phyloP scores from a whole-genome alignment of 768 basidiomycete species.

The Mycena galopus region DNA sequence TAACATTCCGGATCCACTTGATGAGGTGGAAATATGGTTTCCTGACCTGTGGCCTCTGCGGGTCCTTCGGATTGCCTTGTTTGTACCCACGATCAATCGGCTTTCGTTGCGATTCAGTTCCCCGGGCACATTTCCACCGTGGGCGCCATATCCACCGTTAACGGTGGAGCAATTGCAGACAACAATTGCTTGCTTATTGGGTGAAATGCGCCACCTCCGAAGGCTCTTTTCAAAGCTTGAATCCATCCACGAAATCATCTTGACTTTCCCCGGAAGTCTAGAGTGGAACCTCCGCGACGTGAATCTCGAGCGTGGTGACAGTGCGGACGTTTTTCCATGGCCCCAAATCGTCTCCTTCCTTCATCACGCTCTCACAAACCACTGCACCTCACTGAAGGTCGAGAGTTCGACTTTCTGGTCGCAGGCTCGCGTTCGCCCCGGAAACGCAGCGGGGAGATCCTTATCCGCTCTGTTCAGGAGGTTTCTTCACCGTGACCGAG shows the following conservation, averaged over 20 bases:
- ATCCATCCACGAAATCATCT: slow-evolving; percentile 13
- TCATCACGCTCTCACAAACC: neutral
- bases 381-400: neutral
- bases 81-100: neutral
- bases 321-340: slow-evolving; percentile 7
- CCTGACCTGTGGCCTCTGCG: neutral
- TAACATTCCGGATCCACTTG: slow-evolving; percentile 5
- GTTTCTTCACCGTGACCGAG: neutral
- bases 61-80: slow-evolving; percentile 15
- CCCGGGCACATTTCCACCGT: neutral
- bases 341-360: neutral
- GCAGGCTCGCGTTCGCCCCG: neutral
- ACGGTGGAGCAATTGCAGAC: neutral
- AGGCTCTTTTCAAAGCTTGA: slow-evolving; percentile 2
- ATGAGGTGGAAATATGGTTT: neutral
- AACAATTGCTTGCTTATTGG: neutral
- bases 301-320: slow-evolving; percentile 16
- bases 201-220: neutral
- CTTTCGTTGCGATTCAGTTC: slow-evolving; percentile 11
- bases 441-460: neutral
- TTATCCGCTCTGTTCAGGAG: neutral
- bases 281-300: slow-evolving; percentile 25
- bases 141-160: neutral
- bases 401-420: neutral
- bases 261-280: slow-evolving; percentile 12